Evolutionary conservation across 768 basidiomycete genomes (phyloP), one percentile per base, ranked within the genome.

Genomic region (Suillus occidentalis): DNA sequence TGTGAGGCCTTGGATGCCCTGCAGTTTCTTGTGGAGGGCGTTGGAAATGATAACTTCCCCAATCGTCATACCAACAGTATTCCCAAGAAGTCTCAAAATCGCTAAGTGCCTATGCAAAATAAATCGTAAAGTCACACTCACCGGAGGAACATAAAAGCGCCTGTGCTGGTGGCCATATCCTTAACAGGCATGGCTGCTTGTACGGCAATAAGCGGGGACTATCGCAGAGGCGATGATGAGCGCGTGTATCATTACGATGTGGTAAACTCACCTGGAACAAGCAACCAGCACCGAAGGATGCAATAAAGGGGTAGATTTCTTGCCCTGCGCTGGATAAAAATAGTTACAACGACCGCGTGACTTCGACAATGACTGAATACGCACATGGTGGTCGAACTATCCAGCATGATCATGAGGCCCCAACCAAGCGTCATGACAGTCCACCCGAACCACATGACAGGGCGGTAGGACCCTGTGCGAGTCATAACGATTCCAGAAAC

Each of bases 1-100:
- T 43, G 71, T 65, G 22, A 69, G 34, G 7, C 68, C 73, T 10
- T 62, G 7, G 22, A 76, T 67, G 8, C 49, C 65, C 22, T 31
- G 62, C 22, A 76, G 47, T 45, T 31, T 68, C 57, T 59, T 62
- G 47, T 53, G 62, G 18, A 75, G 68, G 45, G 87, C 86, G 57
- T 85, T 87, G 2, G 88, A 80, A 67, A 87, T 88, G 64, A 92
- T 87, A 3, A 87, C 85, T 70, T 92, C 87, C 39, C 91, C 90
- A 52, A 91, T 73, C 1, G 90, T 84, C 63, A 93, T 87, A 20
- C 90, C 90, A 34, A 94, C 80, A 2, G 91, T 89, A 42, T 88
- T 90, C 18, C 92, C 91, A 59, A 93, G 72, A 4, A 83, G 86
- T 69, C 90, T 89, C 68, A 14, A 60, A 43, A 60, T 39, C n/a